These are phyloP conservation scores for Gliomastix tumulicola DNA, from an alignment of 2,329 filamentous ascomycete genomes.

Conservation along the genomic window DNA sequence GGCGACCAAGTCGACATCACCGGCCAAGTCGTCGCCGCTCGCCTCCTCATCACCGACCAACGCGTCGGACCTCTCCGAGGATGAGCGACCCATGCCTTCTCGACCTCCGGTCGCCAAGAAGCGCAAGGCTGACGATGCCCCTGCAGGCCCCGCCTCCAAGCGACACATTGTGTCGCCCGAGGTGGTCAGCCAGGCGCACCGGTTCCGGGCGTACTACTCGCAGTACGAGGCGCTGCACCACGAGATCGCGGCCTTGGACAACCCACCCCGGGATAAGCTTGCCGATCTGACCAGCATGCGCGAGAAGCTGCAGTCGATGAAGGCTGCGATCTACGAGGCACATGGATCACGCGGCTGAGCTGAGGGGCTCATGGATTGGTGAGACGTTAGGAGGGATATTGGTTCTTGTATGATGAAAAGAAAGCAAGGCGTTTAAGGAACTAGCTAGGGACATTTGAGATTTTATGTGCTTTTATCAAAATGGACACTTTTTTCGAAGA, in stretches of 20 bases:
- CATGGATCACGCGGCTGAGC: no score
- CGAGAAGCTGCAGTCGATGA: constrained; percentile 45
- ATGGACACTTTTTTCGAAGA: no score
- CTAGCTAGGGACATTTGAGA: no score
- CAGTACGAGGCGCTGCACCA: constrained; percentile 50
- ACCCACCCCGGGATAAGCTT: constrained; percentile 45
- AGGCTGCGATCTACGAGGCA: constrained; percentile 46
- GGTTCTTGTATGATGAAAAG: no score
- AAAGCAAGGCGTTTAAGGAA: no score
- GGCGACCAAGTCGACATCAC: constrained; percentile 47
- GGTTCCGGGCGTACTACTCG: constrained; percentile 49
- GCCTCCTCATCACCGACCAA: constrained; percentile 61
- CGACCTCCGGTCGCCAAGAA: constrained; percentile 28
- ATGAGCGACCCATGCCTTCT: constrained; percentile 11
- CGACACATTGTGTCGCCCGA: constrained; percentile 28
- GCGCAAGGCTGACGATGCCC: constrained; percentile 27
- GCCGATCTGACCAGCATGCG: constrained; percentile 47
- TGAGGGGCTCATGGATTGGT: background rate
- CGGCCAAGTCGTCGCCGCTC: constrained; percentile 56
- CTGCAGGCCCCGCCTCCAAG: constrained; percentile 18
- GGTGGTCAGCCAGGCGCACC: constrained; percentile 43
- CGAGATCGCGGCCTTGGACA: constrained; percentile 41
- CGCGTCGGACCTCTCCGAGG: constrained; percentile 52
- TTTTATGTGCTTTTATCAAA: no score
- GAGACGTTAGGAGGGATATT: no score